Percentiles rank a stretch among this genome's conserved stretches.
Evolutionary conservation across 441 rosid species (phyloP).

Genomic region (Corymbia calophylla): DNA sequence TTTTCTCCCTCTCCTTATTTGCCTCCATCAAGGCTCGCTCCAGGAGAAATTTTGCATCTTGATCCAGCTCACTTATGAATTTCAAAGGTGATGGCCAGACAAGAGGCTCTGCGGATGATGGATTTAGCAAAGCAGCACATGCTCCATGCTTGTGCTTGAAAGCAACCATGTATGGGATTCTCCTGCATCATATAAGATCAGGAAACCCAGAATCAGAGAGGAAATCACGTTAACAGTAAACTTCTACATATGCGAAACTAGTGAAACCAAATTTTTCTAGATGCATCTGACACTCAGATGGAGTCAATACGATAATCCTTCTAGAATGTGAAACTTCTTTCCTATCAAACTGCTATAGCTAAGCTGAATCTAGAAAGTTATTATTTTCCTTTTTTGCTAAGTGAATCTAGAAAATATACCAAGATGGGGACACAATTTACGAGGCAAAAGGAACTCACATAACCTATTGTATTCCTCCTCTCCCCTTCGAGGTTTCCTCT

Average conservation of each 20-base stretch:
- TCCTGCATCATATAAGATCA: slow-evolving; percentile 29
- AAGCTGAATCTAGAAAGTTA: neutral
- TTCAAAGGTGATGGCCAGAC: slow-evolving; percentile 98
- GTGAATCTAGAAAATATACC: neutral
- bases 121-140: slow-evolving; percentile 86
- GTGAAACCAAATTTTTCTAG: neutral
- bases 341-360: neutral
- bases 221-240: neutral
- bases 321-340: neutral
- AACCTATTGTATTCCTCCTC: neutral
- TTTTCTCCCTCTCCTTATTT: slow-evolving; percentile 81
- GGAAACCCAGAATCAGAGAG: neutral
- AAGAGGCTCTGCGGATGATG: slow-evolving; percentile 92
- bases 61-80: slow-evolving; percentile 86
- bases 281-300: neutral
- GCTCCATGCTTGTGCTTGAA: slow-evolving; percentile 68
- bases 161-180: slow-evolving; percentile 86
- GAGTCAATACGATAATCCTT: neutral
- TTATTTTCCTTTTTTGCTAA: neutral
- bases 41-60: slow-evolving; percentile 69
- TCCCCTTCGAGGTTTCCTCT: neutral
- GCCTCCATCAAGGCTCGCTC: slow-evolving; percentile 87
- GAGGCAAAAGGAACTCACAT: neutral
- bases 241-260: neutral
- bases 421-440: neutral